Base-by-base conservation (phyloP, 768 basidiomycete species). In the Phanerodontia chrysosporium region DNA sequence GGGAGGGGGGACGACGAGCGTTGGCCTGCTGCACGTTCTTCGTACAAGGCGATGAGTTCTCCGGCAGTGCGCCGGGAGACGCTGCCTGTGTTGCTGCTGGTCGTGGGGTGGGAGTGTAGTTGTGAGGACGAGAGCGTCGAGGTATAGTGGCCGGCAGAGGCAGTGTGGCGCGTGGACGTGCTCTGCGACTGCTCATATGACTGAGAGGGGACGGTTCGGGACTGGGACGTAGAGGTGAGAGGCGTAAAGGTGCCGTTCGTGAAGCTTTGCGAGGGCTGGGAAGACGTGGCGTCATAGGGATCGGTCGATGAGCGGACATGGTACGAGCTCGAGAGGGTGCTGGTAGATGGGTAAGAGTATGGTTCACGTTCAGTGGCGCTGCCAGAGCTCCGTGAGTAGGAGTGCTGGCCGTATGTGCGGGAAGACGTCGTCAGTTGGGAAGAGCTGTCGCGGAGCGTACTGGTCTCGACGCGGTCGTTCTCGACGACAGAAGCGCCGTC, bases 401-500 rank as follows among this genome's bases (percentile, higher is more conserved):
- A 46, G 12, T n/a, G 49, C 22, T 51, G 36, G 57, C 24, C 36
- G 39, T 48, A 49, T 12, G 46, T 39, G 2, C 13, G 27, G 2
- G 55, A 56, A 3, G 45, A 45, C 28, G 13, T 28, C 1, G 44
- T 42, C 10, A 18, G 39, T 42, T 42, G 39, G 8, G 39, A 45
- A 2, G n/a, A 21, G 55, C 44, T 25, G 44, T 56, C 44, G 16
- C n/a, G 22, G 29, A 45, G 55, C n/a, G n/a, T n/a, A n/a, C 89
- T 77, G 10, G 71, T 75, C 12, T 66, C 70, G 51, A 24, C 10
- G 21, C 4, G 1, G 35, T 39, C 30, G 35, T 53, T 16, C 35
- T 81, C 80, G 63, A 72, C 71, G 24, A 78, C 57, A 1, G 80
- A 81, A 60, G 80, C 69, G 60, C 78, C 80, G 46, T 76, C 73